Percentiles rank a stretch among this genome's conserved stretches.
Conservation (phyloP, 2,329 filamentous ascomycete genomes). For the Trematosphaeria pertusa region DNA sequence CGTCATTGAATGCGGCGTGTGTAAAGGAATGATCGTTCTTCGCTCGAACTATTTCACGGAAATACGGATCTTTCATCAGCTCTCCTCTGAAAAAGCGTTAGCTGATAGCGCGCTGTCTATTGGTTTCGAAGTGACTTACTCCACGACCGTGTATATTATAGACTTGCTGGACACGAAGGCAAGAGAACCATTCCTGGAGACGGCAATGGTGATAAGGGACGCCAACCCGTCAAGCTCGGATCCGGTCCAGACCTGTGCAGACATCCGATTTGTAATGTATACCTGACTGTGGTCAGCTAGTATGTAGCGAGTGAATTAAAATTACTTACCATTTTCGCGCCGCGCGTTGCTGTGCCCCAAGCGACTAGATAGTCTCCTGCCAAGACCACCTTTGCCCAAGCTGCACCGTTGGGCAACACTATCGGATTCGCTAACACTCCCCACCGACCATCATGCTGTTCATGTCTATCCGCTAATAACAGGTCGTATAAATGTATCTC, state of each 20-base stretch:
- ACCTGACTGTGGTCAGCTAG: background rate
- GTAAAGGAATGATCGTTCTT: constrained; percentile 7
- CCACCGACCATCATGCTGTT: background rate
- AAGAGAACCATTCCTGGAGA: constrained; percentile 4
- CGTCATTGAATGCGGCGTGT: constrained; percentile 7
- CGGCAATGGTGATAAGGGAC: background rate
- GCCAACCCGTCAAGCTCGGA: background rate
- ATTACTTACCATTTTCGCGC: too few relatives aligned
- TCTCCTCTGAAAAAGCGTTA: too few relatives aligned
- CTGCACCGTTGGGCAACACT: background rate
- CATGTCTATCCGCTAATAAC: background rate
- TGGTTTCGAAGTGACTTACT: constrained; percentile 4
- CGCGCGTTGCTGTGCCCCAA: too few relatives aligned
- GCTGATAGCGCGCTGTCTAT: too few relatives aligned
- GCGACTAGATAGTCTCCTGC: background rate
- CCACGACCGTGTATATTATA: constrained; percentile 2
- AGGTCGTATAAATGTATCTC: constrained; percentile 1
- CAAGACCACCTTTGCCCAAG: background rate
- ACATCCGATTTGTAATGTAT: background rate
- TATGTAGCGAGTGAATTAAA: too few relatives aligned
- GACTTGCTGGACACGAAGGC: constrained; percentile 5
- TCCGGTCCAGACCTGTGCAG: background rate
- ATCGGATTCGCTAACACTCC: background rate
- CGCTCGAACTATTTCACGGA: constrained; percentile 1
- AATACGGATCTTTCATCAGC: background rate